Evolutionary conservation across 306 rosid species (phyloP).

Genomic region (Betula pendula): DNA sequence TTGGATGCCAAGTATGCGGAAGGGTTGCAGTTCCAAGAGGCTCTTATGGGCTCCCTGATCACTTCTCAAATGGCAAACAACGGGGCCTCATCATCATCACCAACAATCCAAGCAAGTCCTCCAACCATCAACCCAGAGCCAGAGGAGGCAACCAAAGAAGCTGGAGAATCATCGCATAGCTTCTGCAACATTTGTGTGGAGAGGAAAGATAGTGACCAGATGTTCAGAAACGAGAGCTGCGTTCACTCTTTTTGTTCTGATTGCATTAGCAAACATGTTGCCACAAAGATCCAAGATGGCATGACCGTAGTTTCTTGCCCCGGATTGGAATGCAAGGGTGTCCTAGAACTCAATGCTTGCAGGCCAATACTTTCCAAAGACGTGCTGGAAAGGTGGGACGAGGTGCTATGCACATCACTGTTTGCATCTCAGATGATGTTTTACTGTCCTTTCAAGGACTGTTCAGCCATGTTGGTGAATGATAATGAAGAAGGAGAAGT

Average conservation of each 20-base stretch:
- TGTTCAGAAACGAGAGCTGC: conserved; percentile 42
- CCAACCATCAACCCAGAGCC: neutral
- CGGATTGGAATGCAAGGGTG: conserved; percentile 38
- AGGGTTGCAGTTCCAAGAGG: conserved; percentile 54
- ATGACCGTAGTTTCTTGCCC: conserved; percentile 49
- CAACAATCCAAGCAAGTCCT: neutral
- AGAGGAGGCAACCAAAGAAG: neutral
- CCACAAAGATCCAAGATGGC: conserved; percentile 46
- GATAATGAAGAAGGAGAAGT: conserved; percentile 20
- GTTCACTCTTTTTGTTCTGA: conserved; percentile 51
- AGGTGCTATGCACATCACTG: conserved; percentile 40
- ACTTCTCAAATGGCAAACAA: neutral
- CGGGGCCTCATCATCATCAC: neutral
- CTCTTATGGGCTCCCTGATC: conserved; percentile 32
- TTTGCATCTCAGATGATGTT: conserved; percentile 27
- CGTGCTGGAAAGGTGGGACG: conserved; percentile 45
- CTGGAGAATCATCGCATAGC: conserved; percentile 17
- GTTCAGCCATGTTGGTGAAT: conserved; percentile 25
- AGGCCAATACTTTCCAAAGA: conserved; percentile 39
- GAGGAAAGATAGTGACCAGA: conserved; percentile 15
- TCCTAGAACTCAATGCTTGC: conserved; percentile 43
- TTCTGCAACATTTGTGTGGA: conserved; percentile 56
- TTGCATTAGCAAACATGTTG: conserved; percentile 52
- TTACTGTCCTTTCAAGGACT: conserved; percentile 58
- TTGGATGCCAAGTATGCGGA: conserved; percentile 41